Evolutionary conservation across 192 early-diverging fungal genomes (phyloP).

Genomic region (Backusella luteola): DNA sequence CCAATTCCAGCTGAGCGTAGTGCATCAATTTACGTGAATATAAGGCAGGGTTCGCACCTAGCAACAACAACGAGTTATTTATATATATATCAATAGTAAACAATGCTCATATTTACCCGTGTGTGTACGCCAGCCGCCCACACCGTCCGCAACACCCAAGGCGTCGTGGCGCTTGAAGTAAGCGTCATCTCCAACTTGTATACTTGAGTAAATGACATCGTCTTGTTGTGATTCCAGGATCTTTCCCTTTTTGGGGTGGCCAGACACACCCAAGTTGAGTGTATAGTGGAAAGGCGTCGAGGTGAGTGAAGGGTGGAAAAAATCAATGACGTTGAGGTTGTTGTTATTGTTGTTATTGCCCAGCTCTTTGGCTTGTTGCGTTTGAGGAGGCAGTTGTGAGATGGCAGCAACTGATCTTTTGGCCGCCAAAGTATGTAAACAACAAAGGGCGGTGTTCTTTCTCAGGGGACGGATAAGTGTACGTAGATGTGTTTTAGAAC

Average conservation of each 20-base stretch:
- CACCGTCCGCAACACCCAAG: slow-evolving; percentile 91
- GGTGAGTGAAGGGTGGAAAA: slow-evolving; percentile 35
- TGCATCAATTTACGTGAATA: slow-evolving; percentile 96
- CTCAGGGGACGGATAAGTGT: slow-evolving; percentile 1
- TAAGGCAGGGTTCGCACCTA: slow-evolving; percentile 87
- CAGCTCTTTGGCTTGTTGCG: neutral
- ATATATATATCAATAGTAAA: slow-evolving; percentile 7
- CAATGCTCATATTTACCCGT: slow-evolving; percentile 7
- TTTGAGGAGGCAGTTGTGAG: neutral
- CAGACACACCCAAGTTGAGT: slow-evolving; percentile 46
- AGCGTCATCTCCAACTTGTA: slow-evolving; percentile 88
- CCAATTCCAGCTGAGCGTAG: slow-evolving; percentile 78
- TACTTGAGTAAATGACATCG: slow-evolving; percentile 56
- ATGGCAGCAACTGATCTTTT: slow-evolving; percentile 4
- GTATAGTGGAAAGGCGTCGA: slow-evolving; percentile 38
- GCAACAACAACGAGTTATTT: neutral
- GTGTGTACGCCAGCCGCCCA: slow-evolving; percentile 82
- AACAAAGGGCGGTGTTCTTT: neutral
- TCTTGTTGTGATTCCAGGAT: slow-evolving; percentile 18
- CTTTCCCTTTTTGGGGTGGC: slow-evolving; percentile 46
- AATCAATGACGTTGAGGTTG: slow-evolving; percentile 28
- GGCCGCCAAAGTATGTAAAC: neutral
- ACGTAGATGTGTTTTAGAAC: neutral
- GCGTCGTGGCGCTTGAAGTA: slow-evolving; percentile 86
- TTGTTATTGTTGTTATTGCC: neutral